These are phyloP conservation scores for Sclerotiophoma versabilis DNA, from an alignment of 2,329 filamentous ascomycete genomes.

Conservation along the genomic window DNA sequence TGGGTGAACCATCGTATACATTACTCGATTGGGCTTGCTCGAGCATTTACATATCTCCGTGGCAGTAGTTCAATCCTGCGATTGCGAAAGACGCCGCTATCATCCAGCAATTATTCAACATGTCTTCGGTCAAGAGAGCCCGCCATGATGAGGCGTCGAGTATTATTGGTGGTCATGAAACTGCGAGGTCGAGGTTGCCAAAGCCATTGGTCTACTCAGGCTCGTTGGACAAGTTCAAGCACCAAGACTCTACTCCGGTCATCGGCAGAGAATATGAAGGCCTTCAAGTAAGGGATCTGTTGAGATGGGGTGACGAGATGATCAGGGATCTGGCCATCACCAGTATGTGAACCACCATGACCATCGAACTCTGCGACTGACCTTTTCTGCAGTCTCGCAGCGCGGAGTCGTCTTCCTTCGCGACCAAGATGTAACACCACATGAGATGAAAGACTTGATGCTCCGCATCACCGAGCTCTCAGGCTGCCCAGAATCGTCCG, in stretches of 20 bases:
- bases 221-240: slow-evolving; percentile 32
- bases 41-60: slow-evolving; percentile 4
- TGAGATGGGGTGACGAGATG: slow-evolving; percentile 47
- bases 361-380: background rate
- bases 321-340: slow-evolving; percentile 61
- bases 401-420: slow-evolving; percentile 76
- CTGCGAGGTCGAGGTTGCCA: slow-evolving; percentile 29
- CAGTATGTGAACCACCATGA: slow-evolving; percentile 53
- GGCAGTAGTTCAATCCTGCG: background rate
- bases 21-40: slow-evolving; percentile 12
- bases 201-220: slow-evolving; percentile 35
- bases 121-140: slow-evolving; percentile 34
- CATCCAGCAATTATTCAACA: slow-evolving; percentile 4
- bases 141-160: slow-evolving; percentile 8
- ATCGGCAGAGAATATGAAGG: slow-evolving; percentile 59
- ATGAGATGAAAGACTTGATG: slow-evolving; percentile 69
- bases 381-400: slow-evolving; percentile 62
- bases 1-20: slow-evolving; percentile 13
- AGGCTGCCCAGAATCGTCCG: slow-evolving; percentile 50
- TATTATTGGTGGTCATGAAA: slow-evolving; percentile 31
- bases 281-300: slow-evolving; percentile 38
- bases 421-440: slow-evolving; percentile 63
- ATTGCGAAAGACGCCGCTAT: slow-evolving; percentile 1
- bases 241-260: slow-evolving; percentile 57
- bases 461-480: slow-evolving; percentile 66